Percentiles rank a stretch among this genome's conserved stretches.
phyloP scores from a whole-genome alignment of 768 basidiomycete species.

The Asterophora parasitica region DNA sequence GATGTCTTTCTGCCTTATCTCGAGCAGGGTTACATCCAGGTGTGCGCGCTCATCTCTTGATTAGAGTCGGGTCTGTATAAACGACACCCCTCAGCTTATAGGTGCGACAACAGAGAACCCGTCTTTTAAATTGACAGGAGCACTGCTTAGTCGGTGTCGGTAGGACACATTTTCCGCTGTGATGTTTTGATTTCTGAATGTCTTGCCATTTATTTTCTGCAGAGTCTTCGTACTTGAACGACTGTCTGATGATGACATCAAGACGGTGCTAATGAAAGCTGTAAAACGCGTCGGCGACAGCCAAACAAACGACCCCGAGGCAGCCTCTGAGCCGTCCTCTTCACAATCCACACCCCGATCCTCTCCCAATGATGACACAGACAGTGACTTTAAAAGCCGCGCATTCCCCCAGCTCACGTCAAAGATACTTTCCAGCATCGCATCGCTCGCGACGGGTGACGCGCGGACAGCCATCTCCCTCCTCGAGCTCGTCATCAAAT shows the following conservation, averaged over 20 bases:
- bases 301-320: not conserved
- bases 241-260: constrained; percentile 59
- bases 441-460: constrained; percentile 60
- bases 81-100: constrained; percentile 44
- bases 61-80: not conserved
- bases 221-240: constrained; percentile 74
- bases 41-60: constrained; percentile 17
- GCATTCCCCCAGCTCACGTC: constrained; percentile 38
- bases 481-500: constrained; percentile 61
- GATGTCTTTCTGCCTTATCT: constrained; percentile 80
- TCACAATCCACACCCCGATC: constrained; percentile 6
- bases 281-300: constrained; percentile 23
- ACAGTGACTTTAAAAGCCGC: constrained; percentile 6
- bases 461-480: constrained; percentile 75
- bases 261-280: constrained; percentile 53
- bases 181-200: constrained; percentile 11
- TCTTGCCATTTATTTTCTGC: constrained; percentile 3
- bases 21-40: constrained; percentile 73
- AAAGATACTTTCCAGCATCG: constrained; percentile 43
- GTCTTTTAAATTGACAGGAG: constrained; percentile 74
- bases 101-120: constrained; percentile 91
- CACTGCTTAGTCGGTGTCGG: constrained; percentile 75
- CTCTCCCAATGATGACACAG: constrained; percentile 16
- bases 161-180: constrained; percentile 28
- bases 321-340: constrained; percentile 4